Evolutionary conservation across 257 asterid species (phyloP).

Genomic region (Coffea canephora): DNA sequence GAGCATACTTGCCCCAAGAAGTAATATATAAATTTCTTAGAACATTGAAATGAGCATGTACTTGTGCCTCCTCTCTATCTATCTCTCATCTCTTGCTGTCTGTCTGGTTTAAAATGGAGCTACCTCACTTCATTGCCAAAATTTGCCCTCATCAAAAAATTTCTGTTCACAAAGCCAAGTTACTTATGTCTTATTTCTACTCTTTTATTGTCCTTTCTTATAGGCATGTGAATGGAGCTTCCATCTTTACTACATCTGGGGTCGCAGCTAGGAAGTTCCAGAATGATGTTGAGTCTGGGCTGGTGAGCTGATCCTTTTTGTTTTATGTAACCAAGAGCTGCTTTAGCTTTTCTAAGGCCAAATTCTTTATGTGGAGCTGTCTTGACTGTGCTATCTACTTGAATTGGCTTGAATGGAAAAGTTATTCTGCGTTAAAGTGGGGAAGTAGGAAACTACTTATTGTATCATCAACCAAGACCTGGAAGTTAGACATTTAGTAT

Average conservation of each 20-base stretch:
- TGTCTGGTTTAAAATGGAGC: not conserved
- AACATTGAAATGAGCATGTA: not conserved
- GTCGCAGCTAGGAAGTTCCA: conserved; percentile 45
- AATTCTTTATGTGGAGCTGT: not conserved
- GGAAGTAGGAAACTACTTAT: not conserved
- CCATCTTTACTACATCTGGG: conserved; percentile 40
- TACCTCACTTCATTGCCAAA: not conserved
- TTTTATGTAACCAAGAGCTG: not conserved
- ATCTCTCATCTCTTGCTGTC: not conserved
- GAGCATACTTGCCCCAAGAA: not conserved
- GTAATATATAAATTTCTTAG: not conserved
- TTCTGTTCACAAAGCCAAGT: conserved; percentile 1
- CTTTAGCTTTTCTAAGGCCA: not conserved
- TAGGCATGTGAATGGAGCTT: conserved; percentile 35
- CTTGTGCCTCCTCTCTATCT: not conserved
- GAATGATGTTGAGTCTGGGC: conserved; percentile 43
- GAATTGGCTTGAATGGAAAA: not conserved
- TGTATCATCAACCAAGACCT: not conserved
- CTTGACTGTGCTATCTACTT: not conserved
- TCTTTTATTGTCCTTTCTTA: conserved; percentile 3
- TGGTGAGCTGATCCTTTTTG: conserved; percentile 20
- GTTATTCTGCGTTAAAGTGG: not conserved
- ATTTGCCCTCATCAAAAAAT: not conserved
- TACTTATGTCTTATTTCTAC: not conserved
- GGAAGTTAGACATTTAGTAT: not conserved